Conservation (phyloP, 306 rosid genomes). For the Fagus sylvatica region DNA sequence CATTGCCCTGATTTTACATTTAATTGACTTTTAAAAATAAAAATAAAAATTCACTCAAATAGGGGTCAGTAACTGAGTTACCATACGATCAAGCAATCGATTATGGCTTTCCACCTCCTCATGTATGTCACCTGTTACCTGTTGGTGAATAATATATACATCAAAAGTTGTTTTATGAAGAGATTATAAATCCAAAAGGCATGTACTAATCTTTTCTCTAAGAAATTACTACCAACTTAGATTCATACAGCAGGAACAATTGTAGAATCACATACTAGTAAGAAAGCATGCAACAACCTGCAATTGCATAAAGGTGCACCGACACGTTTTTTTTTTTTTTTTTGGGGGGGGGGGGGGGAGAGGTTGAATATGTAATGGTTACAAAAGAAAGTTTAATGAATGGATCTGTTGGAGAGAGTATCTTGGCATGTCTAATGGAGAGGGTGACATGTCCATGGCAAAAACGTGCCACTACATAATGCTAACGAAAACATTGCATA, state of each 20-base stretch:
- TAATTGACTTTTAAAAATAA: conserved; percentile 14
- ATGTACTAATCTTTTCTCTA: conserved; percentile 12
- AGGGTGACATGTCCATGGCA: conserved; percentile 8
- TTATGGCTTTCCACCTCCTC: conserved; percentile 93
- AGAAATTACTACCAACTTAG: neutral
- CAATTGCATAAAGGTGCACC: neutral
- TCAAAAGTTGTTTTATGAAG: conserved; percentile 8
- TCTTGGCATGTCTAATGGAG: neutral
- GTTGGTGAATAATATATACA: conserved; percentile 28
- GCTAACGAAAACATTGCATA: conserved; percentile 13
- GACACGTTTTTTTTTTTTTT: neutral
- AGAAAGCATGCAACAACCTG: neutral
- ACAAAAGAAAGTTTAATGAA: neutral
- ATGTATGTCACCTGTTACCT: conserved; percentile 95
- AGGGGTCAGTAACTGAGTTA: conserved; percentile 34
- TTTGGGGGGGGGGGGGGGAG: no score
- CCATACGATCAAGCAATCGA: conserved; percentile 80
- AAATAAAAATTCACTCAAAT: neutral
- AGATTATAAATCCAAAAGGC: conserved; percentile 21
- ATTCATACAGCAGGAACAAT: neutral
- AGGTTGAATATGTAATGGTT: neutral
- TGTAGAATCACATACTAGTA: neutral
- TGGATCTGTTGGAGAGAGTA: neutral
- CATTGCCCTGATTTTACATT: conserved; percentile 60
- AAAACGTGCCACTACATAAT: conserved; percentile 3